A percentile compares a stretch with the other conserved stretches of the same genome.
Evolutionary conservation across 1,284 basidiomycete species (phyloP).

Genomic region (Stygiomarasmius scandens): DNA sequence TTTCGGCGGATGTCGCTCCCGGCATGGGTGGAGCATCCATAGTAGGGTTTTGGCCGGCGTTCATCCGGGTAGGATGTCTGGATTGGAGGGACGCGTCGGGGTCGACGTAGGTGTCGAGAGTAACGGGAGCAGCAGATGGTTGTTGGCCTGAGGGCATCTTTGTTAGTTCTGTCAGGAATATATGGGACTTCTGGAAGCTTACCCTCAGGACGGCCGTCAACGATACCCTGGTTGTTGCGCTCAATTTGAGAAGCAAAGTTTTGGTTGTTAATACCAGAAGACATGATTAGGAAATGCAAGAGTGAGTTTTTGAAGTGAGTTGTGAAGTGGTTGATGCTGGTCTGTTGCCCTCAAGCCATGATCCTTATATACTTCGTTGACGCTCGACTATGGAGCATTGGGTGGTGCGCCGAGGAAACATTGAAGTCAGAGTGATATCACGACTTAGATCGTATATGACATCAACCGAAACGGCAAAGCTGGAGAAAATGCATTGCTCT

Average conservation of each 20-base stretch:
- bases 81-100: constrained; percentile 14
- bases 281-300: not conserved
- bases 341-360: too few relatives aligned
- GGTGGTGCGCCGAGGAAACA: not conserved
- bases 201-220: constrained; percentile 13
- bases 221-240: constrained; percentile 10
- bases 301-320: not conserved
- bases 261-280: not conserved
- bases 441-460: not conserved
- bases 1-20: constrained; percentile 35
- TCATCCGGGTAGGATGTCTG: too few relatives aligned
- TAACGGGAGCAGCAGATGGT: constrained; percentile 1
- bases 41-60: constrained; percentile 9
- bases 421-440: not conserved
- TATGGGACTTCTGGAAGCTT: not conserved
- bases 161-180: not conserved
- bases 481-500: not conserved
- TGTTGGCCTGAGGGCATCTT: not conserved
- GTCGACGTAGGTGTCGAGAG: constrained; percentile 19
- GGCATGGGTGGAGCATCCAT: constrained; percentile 18
- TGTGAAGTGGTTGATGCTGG: not conserved
- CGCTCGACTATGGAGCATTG: not conserved
- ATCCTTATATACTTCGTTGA: not conserved
- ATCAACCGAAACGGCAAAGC: not conserved
- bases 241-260: not conserved